Percentiles rank a stretch among this genome's conserved stretches.
Evolutionary conservation across 148 eudicot genomes (phyloP).

Genomic region (Camellia sinensis): DNA sequence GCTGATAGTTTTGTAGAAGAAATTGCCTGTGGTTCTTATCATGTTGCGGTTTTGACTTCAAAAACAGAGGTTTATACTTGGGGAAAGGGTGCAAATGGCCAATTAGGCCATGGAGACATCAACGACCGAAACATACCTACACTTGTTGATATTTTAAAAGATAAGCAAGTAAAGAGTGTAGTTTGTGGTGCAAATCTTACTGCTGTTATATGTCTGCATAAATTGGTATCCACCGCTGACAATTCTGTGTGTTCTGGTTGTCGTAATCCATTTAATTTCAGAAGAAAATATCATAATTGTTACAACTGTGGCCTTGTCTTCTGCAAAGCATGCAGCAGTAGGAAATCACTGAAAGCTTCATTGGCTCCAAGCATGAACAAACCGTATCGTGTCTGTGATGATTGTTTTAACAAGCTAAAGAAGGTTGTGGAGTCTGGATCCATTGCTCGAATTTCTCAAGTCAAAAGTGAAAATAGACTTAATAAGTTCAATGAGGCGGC

Average conservation of each 20-base stretch:
- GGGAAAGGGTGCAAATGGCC: slow-evolving; percentile 91
- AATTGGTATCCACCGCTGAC: slow-evolving; percentile 63
- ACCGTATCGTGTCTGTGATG: slow-evolving; percentile 90
- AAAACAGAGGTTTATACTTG: slow-evolving; percentile 80
- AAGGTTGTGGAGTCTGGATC: slow-evolving; percentile 44
- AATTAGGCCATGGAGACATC: slow-evolving; percentile 81
- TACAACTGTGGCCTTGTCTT: slow-evolving; percentile 91
- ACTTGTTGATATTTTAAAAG: slow-evolving; percentile 56
- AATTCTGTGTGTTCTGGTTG: slow-evolving; percentile 75
- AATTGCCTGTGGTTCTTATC: slow-evolving; percentile 83
- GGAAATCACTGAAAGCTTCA: slow-evolving; percentile 76
- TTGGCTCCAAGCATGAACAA: slow-evolving; percentile 77
- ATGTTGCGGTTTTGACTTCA: slow-evolving; percentile 79
- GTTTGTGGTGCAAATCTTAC: slow-evolving; percentile 82
- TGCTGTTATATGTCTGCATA: slow-evolving; percentile 74
- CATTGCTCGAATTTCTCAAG: slow-evolving; percentile 41
- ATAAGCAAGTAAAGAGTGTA: slow-evolving; percentile 71
- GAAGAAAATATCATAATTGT: slow-evolving; percentile 90
- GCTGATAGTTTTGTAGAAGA: slow-evolving; percentile 55
- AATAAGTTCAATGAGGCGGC: slow-evolving; percentile 41
- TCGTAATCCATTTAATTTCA: slow-evolving; percentile 66
- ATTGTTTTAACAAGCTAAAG: slow-evolving; percentile 70
- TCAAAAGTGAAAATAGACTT: slow-evolving; percentile 37
- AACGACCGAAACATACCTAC: slow-evolving; percentile 59
- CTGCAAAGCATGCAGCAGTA: slow-evolving; percentile 79